Evolutionary conservation across 768 basidiomycete genomes (phyloP), one percentile per base, ranked within the genome.

Genomic region (Agrocybe pediades): DNA sequence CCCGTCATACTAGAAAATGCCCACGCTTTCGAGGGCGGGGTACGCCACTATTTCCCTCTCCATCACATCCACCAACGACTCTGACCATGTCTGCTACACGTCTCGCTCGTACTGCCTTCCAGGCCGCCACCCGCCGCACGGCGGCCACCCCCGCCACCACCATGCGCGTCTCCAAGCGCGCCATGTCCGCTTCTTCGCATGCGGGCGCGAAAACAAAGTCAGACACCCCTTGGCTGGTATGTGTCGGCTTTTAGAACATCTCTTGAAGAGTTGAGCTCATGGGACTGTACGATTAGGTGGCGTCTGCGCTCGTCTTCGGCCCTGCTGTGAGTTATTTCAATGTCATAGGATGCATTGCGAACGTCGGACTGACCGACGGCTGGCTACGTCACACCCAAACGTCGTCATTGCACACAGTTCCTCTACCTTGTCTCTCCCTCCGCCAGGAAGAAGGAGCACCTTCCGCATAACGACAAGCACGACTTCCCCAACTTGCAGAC

Each of bases 171-270:
- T 47, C 68, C 29, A 67, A 67, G 48, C 69, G 71, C 49, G 69
- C 70, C 55, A 74, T 73, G 69, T 56, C 62, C 4, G 57, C 62
- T 52, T 67, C 64, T 42, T 70, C 74, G 61, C 75, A 76, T 65
- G 68, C 62, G 51, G 60, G 63, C 24, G 49, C 65, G 52, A 70
- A 68, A 60, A 67, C 70, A 50, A 36, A 36, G 33, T 70, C 64
- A 48, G 78, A 79, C 71, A 71, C 62, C 44, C 74, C 75, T 42
- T 79, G 78, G 78, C 69, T 76, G 46, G 78, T 78, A 51, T 60
- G 74, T 72, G 27, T 45, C 30, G 24, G 45, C 39, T 25, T 51
- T 50, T 48, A 39, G 39, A 33, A 25, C 46, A 48, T 57, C 51
- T 36, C 26, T 33, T 53, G 23, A 46, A 36, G 30, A 17, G 53